Evolutionary conservation across 768 basidiomycete genomes (phyloP).

Genomic region (Pholiota conissans): DNA sequence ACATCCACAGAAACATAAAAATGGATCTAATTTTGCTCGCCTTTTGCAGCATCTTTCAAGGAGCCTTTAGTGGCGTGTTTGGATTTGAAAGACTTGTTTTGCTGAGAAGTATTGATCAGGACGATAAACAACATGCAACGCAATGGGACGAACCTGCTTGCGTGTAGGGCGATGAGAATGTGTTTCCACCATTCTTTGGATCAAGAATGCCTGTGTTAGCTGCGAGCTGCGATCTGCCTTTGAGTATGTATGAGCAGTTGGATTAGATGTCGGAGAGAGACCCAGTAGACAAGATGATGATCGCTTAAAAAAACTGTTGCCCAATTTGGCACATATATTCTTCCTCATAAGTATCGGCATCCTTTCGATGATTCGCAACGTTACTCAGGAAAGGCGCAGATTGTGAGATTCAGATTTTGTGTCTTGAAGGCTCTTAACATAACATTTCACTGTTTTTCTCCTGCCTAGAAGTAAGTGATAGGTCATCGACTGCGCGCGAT

Average conservation of each 20-base stretch:
- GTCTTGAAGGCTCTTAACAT: too few relatives aligned
- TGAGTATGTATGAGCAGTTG: background rate
- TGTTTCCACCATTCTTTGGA: conserved; percentile 35
- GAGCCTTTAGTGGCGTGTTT: conserved; percentile 86
- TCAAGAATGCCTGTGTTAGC: background rate
- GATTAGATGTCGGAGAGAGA: background rate
- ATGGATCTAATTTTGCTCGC: conserved; percentile 30
- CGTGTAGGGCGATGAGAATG: conserved; percentile 82
- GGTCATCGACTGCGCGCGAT: conserved; percentile 31
- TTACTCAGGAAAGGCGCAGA: too few relatives aligned
- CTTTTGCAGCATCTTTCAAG: conserved; percentile 84
- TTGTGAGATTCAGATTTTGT: too few relatives aligned
- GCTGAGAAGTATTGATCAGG: conserved; percentile 43
- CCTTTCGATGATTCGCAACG: too few relatives aligned
- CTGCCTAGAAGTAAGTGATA: background rate
- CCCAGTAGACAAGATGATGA: background rate
- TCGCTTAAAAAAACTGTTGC: conserved; percentile 8
- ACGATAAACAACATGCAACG: too few relatives aligned
- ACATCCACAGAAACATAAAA: background rate
- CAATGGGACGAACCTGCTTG: conserved; percentile 80
- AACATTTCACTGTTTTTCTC: too few relatives aligned
- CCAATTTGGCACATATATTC: conserved; percentile 1
- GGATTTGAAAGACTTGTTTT: conserved; percentile 93
- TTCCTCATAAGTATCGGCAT: too few relatives aligned
- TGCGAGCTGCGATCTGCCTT: background rate